phyloP scores from a whole-genome alignment of 164 flowering plant species.

The Stephania japonica region DNA sequence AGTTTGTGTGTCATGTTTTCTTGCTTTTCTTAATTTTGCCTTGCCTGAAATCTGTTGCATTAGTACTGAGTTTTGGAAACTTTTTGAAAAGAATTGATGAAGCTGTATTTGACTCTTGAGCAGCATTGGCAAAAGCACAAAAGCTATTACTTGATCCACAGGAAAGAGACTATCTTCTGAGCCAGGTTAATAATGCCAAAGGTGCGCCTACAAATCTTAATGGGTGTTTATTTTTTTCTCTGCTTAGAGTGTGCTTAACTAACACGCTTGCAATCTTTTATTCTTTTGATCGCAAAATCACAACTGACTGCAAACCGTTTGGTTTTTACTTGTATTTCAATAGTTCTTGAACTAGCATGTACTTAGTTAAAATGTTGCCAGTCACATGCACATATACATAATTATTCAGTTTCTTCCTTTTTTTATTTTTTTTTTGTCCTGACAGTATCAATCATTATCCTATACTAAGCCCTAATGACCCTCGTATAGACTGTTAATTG shows the following conservation, averaged over 20 bases:
- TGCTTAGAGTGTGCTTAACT: background rate
- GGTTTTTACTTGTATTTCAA: background rate
- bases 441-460: background rate
- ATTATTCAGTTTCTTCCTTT: background rate
- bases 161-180: conserved; percentile 88
- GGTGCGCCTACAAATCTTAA: conserved; percentile 37
- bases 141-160: conserved; percentile 77
- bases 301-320: background rate
- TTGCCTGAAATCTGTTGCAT: background rate
- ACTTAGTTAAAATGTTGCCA: too few relatives aligned
- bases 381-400: too few relatives aligned
- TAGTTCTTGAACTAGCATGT: too few relatives aligned
- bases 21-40: too few relatives aligned
- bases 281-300: background rate
- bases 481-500: background rate
- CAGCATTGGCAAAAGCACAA: conserved; percentile 98
- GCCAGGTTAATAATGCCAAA: conserved; percentile 83
- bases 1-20: too few relatives aligned
- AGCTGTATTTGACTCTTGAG: conserved; percentile 10
- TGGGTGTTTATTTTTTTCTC: conserved; percentile 2
- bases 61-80: background rate
- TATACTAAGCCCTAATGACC: background rate
- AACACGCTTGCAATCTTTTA: background rate
- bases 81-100: conserved; percentile 3
- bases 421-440: too few relatives aligned